Evolutionary conservation across 2,329 filamentous ascomycete genomes (phyloP).

Genomic region (Diplocarpon rosae): DNA sequence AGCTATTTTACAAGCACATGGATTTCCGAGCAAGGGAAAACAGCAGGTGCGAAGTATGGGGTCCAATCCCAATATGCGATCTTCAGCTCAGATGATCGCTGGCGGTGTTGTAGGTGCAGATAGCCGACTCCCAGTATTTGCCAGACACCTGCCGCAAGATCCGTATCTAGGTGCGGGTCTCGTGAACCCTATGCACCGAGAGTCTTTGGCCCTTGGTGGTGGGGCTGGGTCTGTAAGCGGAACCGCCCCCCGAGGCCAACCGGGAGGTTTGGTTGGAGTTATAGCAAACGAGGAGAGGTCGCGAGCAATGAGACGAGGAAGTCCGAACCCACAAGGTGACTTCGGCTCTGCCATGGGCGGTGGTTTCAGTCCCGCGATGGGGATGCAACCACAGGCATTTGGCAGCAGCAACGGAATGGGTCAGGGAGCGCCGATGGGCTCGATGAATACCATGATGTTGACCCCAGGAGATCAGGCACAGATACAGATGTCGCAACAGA

Average conservation of each 20-base stretch:
- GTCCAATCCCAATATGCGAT: slow-evolving; percentile 62
- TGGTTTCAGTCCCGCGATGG: slow-evolving; percentile 26
- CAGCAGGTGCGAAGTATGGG: slow-evolving; percentile 58
- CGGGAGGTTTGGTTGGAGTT: slow-evolving; percentile 75
- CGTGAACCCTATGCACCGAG: slow-evolving; percentile 59
- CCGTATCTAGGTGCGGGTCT: slow-evolving; percentile 74
- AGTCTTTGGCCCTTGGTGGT: slow-evolving; percentile 61
- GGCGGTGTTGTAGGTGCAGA: slow-evolving; percentile 35
- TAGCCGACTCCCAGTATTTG: slow-evolving; percentile 62
- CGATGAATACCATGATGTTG: slow-evolving; percentile 25
- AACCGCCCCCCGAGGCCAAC: slow-evolving; percentile 28
- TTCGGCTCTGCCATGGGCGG: slow-evolving; percentile 26
- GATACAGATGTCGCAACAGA: slow-evolving; percentile 71
- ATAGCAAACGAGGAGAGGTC: slow-evolving; percentile 79
- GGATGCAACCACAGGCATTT: slow-evolving; percentile 17
- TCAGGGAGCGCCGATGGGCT: slow-evolving; percentile 25
- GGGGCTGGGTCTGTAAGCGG: slow-evolving; percentile 36
- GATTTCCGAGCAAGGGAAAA: slow-evolving; percentile 69
- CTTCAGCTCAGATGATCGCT: slow-evolving; percentile 43
- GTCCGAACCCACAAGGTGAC: slow-evolving; percentile 54
- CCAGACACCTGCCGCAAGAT: slow-evolving; percentile 69
- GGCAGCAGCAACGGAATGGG: slow-evolving; percentile 18
- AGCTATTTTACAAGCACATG: slow-evolving; percentile 77
- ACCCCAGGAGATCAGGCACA: slow-evolving; percentile 61
- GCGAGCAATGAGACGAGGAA: slow-evolving; percentile 66